A percentile compares a stretch with the other conserved stretches of the same genome.
Conservation (phyloP, 2,329 filamentous ascomycete species). For the Fusarium phyllophilum region DNA sequence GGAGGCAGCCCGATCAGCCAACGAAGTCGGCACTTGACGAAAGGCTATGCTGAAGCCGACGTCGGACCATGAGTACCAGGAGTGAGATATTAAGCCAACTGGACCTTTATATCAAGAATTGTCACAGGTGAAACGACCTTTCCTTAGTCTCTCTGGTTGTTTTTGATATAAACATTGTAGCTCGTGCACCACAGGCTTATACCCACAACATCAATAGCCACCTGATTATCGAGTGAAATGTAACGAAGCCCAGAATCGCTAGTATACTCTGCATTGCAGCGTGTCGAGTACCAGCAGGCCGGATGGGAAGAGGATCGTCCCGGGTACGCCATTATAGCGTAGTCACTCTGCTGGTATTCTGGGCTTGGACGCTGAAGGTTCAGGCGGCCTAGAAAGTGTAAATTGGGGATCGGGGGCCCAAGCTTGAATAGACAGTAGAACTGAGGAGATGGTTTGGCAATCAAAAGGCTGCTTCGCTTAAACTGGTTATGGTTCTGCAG, state of each 20-base stretch:
- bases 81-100: not conserved
- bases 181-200: not conserved
- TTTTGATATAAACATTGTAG: not conserved
- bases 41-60: conserved; percentile 14
- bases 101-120: not conserved
- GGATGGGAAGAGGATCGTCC: conserved; percentile 37
- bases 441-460: conserved; percentile 29
- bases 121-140: not conserved
- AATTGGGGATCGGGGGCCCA: conserved; percentile 3
- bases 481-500: not conserved
- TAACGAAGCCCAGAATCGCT: not conserved
- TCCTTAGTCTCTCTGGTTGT: not conserved
- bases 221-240: not conserved
- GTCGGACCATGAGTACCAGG: not conserved
- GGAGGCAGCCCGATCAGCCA: not conserved
- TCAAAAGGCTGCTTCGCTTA: conserved; percentile 22
- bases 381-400: not conserved
- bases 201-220: not conserved
- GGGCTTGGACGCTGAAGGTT: conserved; percentile 6
- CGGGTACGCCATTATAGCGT: conserved; percentile 38
- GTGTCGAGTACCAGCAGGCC: conserved; percentile 31
- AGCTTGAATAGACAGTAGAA: conserved; percentile 17
- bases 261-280: not conserved
- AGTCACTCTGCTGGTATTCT: conserved; percentile 29
- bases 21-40: conserved; percentile 22